Evolutionary conservation across 768 basidiomycete species (phyloP).

Genomic region (Termitomyces titanicus): DNA sequence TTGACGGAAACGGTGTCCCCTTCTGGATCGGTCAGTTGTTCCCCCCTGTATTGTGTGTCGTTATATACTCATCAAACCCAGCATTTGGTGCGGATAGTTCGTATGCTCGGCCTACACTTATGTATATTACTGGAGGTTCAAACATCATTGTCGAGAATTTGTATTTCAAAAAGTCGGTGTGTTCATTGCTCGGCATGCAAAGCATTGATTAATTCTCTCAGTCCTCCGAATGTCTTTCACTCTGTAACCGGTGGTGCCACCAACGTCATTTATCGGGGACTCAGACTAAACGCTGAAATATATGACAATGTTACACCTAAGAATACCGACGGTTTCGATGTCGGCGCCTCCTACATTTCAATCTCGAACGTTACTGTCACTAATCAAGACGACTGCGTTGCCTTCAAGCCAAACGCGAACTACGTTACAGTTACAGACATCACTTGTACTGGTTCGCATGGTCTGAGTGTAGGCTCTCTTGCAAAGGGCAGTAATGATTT

Average conservation of each 20-base stretch:
- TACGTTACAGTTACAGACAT: constrained; percentile 24
- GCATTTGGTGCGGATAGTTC: constrained; percentile 25
- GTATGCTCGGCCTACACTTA: constrained; percentile 25
- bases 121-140: constrained; percentile 25
- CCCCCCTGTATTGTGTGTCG: background rate
- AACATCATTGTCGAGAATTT: constrained; percentile 25
- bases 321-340: constrained; percentile 30
- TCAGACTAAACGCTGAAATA: constrained; percentile 23
- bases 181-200: background rate
- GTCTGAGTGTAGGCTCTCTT: constrained; percentile 26
- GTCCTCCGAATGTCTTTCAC: constrained; percentile 26
- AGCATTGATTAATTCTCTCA: background rate
- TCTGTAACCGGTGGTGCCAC: constrained; percentile 24
- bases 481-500: constrained; percentile 16
- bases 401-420: constrained; percentile 26
- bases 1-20: constrained; percentile 28
- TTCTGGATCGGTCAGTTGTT: constrained; percentile 24
- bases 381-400: constrained; percentile 30
- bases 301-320: constrained; percentile 22
- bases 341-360: constrained; percentile 25
- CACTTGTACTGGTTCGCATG: constrained; percentile 28
- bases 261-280: constrained; percentile 21
- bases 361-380: constrained; percentile 22
- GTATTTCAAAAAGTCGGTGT: constrained; percentile 22
- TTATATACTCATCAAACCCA: background rate